Evolutionary conservation across 2,329 filamentous ascomycete genomes (phyloP), one percentile per base, ranked within the genome.

Genomic region (Fonsecaea multimorphosa): DNA sequence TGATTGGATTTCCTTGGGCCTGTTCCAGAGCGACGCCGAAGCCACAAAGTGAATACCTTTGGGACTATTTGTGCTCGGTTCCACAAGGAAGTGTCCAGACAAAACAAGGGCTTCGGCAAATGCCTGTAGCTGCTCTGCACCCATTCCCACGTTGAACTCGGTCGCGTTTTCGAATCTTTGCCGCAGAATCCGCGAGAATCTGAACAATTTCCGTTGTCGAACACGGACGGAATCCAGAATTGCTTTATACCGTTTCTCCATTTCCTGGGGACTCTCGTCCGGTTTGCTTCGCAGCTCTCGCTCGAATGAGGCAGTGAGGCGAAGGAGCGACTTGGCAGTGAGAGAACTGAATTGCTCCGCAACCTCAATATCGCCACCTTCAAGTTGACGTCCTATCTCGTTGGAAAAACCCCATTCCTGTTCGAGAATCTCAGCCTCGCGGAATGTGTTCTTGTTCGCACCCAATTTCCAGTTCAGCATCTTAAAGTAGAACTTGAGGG

Each of bases 351-450:
- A 99, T 76, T 99, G 95, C 80, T 98, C 95, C 1, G 95, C 95
- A 49, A 98, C 95, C 79, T 98, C 94, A 46, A 98, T 91, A 76
- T 98, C 93, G 68, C 95, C 96, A 32, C 92, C 91, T 72, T 96
- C 89, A n/a, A 99, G 85, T 76, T 95, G 91, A 56, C 91, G 87
- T 29, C 94, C 95, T 63, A 99, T 92, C 73, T 93, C 89, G 74
- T 98, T 98, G 60, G 91, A 96, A 74, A 98, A 98, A 64, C 93
- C 92, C 95, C 95, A 99, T 78, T 99, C 95, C 74, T 97, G 93
- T 76, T 97, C 96, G 55, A 99, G 81, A 70, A 99, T 90, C 82
- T 99, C 95, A 6, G 95, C 95, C 78, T 99, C 95, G 76, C 98
- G 98, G 85, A 99, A 99, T 0, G 93, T 97, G 79, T 98, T 99